phyloP scores from a whole-genome alignment of 2,329 filamentous ascomycete genomes.

The Fusarium protoensiforme region DNA sequence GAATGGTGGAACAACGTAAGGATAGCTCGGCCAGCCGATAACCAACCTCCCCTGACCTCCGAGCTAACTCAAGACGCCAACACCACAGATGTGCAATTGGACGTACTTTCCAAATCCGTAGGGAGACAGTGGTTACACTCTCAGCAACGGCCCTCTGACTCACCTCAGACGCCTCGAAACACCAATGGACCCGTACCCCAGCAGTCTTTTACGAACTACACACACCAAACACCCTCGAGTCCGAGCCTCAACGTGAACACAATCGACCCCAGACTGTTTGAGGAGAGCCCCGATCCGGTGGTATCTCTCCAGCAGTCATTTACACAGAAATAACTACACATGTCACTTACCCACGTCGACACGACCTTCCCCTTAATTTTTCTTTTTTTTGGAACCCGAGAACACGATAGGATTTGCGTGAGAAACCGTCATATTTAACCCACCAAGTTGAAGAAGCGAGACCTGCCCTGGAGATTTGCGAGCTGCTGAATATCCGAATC shows the following conservation, averaged over 20 bases:
- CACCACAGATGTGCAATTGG: background rate
- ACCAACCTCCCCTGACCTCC: background rate
- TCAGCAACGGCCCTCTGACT: background rate
- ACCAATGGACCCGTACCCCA: background rate
- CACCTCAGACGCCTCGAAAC: background rate
- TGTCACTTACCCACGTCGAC: background rate
- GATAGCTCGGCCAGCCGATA: background rate
- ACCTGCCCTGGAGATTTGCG: background rate
- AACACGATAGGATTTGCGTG: background rate
- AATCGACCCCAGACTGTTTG: conserved; percentile 3
- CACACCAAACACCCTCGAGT: background rate
- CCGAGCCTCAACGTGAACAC: background rate
- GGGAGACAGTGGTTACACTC: background rate
- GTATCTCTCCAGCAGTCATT: background rate
- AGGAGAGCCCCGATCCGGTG: background rate
- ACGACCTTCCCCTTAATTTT: background rate
- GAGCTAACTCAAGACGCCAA: conserved; percentile 2
- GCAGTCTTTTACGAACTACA: background rate
- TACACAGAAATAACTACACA: background rate
- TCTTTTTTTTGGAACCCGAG: background rate
- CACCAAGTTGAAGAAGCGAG: background rate
- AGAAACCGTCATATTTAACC: background rate
- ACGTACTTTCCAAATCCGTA: background rate
- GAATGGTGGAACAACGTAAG: conserved; percentile 10
- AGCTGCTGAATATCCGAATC: background rate